phyloP scores from a whole-genome alignment of 2,329 filamentous ascomycete genomes.

The Colletotrichum sp. region DNA sequence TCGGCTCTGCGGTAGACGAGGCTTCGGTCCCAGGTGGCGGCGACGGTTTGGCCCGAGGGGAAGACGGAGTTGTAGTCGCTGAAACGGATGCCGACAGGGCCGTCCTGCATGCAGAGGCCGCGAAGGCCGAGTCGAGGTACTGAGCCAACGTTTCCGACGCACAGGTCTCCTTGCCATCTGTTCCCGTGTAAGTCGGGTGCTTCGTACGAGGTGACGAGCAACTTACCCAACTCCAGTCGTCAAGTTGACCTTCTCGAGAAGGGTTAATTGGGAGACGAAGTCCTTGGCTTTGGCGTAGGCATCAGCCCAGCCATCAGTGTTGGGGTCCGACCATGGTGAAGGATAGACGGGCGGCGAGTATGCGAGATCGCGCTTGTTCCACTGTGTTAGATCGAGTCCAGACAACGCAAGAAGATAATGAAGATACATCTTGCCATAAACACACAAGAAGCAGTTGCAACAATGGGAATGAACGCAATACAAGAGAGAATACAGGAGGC shows the following conservation, averaged over 20 bases:
- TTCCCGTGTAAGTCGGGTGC: constrained; percentile 33
- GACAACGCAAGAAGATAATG: neutral
- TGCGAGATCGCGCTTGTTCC: constrained; percentile 31
- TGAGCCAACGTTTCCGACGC: constrained; percentile 78
- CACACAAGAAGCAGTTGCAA: neutral
- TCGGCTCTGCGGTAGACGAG: constrained; percentile 63
- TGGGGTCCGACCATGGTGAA: constrained; percentile 83
- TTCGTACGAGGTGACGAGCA: neutral
- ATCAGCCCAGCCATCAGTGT: constrained; percentile 73
- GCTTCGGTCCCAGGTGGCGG: constrained; percentile 80
- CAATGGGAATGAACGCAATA: neutral
- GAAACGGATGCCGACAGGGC: constrained; percentile 79
- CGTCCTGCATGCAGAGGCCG: constrained; percentile 85
- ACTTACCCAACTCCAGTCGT: constrained; percentile 87
- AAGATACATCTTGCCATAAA: neutral
- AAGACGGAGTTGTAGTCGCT: constrained; percentile 85
- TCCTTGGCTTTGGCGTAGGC: constrained; percentile 78
- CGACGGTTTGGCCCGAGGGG: constrained; percentile 77
- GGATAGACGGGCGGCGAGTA: constrained; percentile 73
- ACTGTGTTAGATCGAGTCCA: neutral
- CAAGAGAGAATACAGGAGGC: neutral
- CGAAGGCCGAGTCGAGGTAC: constrained; percentile 74
- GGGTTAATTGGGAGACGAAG: constrained; percentile 83
- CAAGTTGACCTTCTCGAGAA: constrained; percentile 91
- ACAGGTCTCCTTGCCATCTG: constrained; percentile 71